These are phyloP conservation scores for Niveomyces coronatus DNA, from an alignment of 2,329 filamentous ascomycete genomes.

Conservation along the genomic window DNA sequence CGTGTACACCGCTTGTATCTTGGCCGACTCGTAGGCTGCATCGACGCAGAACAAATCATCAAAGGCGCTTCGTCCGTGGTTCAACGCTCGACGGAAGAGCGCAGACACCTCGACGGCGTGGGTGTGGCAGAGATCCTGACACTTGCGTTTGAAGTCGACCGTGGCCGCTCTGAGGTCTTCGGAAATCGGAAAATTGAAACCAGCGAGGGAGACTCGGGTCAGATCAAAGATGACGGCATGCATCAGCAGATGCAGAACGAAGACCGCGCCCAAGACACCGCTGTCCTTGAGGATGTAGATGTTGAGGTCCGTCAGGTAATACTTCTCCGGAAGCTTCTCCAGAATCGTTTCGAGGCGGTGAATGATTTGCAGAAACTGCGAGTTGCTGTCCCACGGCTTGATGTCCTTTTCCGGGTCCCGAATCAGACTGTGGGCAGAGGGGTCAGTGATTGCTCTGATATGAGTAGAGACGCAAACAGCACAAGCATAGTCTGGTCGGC, in stretches of 20 bases:
- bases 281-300: constrained; percentile 14
- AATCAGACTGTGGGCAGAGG: constrained; percentile 14
- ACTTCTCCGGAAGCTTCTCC: constrained; percentile 14
- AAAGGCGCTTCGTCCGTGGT: constrained; percentile 11
- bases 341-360: constrained; percentile 13
- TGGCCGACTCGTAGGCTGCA: constrained; percentile 17
- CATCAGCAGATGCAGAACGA: constrained; percentile 17
- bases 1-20: constrained; percentile 18
- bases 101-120: constrained; percentile 16
- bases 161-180: constrained; percentile 15
- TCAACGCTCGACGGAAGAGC: constrained; percentile 14
- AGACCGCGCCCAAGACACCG: constrained; percentile 15
- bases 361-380: constrained; percentile 11
- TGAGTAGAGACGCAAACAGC: no score
- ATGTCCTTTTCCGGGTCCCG: constrained; percentile 10
- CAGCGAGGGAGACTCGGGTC: constrained; percentile 16
- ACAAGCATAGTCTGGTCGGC: neutral
- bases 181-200: constrained; percentile 18
- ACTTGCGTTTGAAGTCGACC: constrained; percentile 12
- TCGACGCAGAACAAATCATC: constrained; percentile 16
- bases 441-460: neutral
- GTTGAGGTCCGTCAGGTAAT: constrained; percentile 15
- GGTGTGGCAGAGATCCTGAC: constrained; percentile 14
- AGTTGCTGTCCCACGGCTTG: constrained; percentile 9
- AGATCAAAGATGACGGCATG: constrained; percentile 17